Evolutionary conservation across 306 rosid species (phyloP), one percentile per base, ranked within the genome.

Genomic region (Quercus rubra): DNA sequence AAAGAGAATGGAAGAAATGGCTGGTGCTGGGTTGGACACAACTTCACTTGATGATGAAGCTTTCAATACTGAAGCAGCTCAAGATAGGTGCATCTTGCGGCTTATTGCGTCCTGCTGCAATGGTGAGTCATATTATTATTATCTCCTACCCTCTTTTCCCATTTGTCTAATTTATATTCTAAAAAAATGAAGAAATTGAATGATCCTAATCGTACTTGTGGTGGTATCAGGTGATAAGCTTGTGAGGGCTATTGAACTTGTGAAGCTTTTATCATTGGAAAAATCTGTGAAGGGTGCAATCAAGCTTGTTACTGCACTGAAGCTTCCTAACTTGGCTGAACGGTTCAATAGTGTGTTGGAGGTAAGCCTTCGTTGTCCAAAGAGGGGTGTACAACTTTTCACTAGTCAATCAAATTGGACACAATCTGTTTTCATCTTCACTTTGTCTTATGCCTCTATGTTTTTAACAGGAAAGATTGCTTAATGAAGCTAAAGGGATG

Each of bases 41-140:
- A 69, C 80, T 52, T 83, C 82, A 71, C 91, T 95, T 73, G 98
- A 93, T 70, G 99, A 95, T 21, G 97, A 90, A 74, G 90, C 94
- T 78, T 95, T 95, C 81, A 86, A 85, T 82, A 57, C 85, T 23
- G 99, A 95, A 90, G 91, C 97, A 49, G 96, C 97, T 55, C 99
- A 95, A 89, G 99, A 95, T 85, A 90, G 89, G 83, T 93, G 98
- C 87, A 91, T 93, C 59, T 83, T 95, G 80, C 88, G 92, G 90
- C 97, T 95, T 56, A 95, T 93, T 73, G 99, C 91, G 31, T 91
- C 99, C 55, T 95, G 99, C 91, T 93, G 99, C 84, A 88, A 90
- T 64, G 93, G 99, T 95, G 79, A 81, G 89, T 82, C 71, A 52
- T 25, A 41, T 41, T 7, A 8, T 41, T 41, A 41, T 56, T 33